Evolutionary conservation across 2,329 filamentous ascomycete species (phyloP), one percentile per base, ranked within the genome.

Genomic region (Triangularia setosa): DNA sequence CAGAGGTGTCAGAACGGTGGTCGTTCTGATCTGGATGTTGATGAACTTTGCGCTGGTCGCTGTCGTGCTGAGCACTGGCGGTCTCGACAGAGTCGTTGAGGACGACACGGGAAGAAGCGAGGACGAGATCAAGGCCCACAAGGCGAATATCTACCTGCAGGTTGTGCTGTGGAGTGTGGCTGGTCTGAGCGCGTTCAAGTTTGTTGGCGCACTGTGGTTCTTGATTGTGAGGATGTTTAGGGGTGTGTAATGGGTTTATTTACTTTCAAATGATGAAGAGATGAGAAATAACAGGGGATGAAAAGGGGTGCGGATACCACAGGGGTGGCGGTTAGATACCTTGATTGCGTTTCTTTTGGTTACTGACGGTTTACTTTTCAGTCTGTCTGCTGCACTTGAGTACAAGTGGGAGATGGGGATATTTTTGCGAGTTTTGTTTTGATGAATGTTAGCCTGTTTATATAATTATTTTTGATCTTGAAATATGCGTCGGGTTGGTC

Each of bases 11-110:
- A 87, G 95, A 67, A 96, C 91, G 21, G 87, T 92, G 27, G 93
- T 97, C 70, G 95, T 99, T 28, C 81, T 98, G 59, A 87, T 90
- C 69, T 99, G 95, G 95, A 97, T 99, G 84, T 92, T 98, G 72
- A 93, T 89, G 74, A 99, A 99, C 77, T 91, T 99, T 75, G 93
- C 87, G 0, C 86, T 99, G 5, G 88, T 87, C 0, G 94, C 94
- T 0, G 83, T 96, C 1, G 94, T 99, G 7, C 81, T 99, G 69
- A 93, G 90, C 73, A 89, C 91, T 0, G 94, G 90, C 24, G 94
- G 95, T 1, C 77, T 97, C 67, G 88, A 96, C 70, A 84, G 84
- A 65, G 84, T 93, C 59, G 80, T 79, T 30, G 76, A 81, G 1
- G 73, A 75, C 16, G 73, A 75, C 14, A 71, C 77, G 1, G 73